Evolutionary conservation across 164 flowering plant species (phyloP), one percentile per base, ranked within the genome.

Genomic region (Aristolochia contorta): DNA sequence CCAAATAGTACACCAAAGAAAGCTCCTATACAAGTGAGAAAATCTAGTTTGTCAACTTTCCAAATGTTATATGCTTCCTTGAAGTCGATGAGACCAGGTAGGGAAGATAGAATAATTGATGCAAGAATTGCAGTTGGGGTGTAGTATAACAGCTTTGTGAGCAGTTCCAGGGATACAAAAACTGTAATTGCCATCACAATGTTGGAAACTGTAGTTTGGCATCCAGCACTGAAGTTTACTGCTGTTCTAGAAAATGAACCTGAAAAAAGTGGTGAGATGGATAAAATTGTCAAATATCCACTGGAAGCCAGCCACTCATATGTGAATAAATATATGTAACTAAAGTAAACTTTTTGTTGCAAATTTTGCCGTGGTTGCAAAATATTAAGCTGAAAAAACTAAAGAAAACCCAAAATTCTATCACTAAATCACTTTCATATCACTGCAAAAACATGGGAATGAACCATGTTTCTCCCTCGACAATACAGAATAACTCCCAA

Each of bases 241-340:
- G 95, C 97, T 0, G 97, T 83, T n/a, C 94, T 67, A 3, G 97
- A 91, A 57, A 91, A 91, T 5, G 97, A 88, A 54, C 97, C 97
- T 88, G 75, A 54, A 61, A n/a, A 27, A 18, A 6, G 23, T 33
- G 43, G 13, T 3, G 7, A 48, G 13, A 12, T 12, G 25, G 22
- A 49, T 49, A 13, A 49, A 49, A 37, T 37, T 4, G 10, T 37
- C 7, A 10, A 10, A 37, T 7, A 32, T 3, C 4, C 7, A 32
- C 33, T 32, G 3, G 4, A 32, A 7, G 9, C 20, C 21, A 52
- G 55, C 12, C 4, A 20, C 24, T 8, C 3, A 25, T 4, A 20
- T n/a, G 25, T 48, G 20, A 48, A 16, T 48, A 16, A 2, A 48
- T 16, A 48, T 8, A 16, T 12, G 15, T 48, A n/a, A n/a, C 1